phyloP scores from a whole-genome alignment of 768 basidiomycete genomes.

The Hericium rajendrae region DNA sequence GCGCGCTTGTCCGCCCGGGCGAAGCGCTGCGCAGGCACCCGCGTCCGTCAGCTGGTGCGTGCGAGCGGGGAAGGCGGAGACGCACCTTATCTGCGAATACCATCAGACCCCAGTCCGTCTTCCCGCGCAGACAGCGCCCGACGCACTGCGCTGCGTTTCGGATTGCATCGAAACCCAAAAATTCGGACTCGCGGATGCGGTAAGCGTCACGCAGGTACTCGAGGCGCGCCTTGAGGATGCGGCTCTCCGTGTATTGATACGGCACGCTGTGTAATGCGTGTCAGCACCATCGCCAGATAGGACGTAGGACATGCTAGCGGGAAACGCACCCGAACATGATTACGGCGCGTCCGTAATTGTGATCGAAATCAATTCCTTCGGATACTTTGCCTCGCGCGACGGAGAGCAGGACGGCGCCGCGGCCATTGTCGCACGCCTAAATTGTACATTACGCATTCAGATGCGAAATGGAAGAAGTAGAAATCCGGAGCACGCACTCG shows the following conservation, averaged over 20 bases:
- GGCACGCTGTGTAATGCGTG: constrained; percentile 50
- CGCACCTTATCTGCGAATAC: constrained; percentile 95
- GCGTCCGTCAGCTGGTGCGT: neutral
- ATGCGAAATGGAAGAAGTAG: neutral
- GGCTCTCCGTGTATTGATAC: constrained; percentile 96
- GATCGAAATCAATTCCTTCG: constrained; percentile 99
- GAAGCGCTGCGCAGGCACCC: constrained; percentile 51
- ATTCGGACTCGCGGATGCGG: constrained; percentile 96
- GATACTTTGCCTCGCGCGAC: constrained; percentile 99
- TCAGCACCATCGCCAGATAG: neutral
- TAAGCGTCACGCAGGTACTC: constrained; percentile 98
- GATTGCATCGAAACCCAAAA: constrained; percentile 98
- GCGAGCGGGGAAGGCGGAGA: neutral
- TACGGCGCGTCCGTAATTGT: constrained; percentile 97
- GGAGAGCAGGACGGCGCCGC: constrained; percentile 91
- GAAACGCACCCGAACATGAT: constrained; percentile 93
- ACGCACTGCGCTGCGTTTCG: constrained; percentile 98
- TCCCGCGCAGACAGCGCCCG: constrained; percentile 92
- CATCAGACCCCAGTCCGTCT: constrained; percentile 99
- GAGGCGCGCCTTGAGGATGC: constrained; percentile 92
- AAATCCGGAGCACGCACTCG: constrained; percentile 39
- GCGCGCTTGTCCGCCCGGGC: constrained; percentile 89
- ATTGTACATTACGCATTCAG: neutral
- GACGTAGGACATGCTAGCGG: neutral
- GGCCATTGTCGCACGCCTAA: constrained; percentile 96